Evolutionary conservation across 2,329 filamentous ascomycete species (phyloP), one percentile per base, ranked within the genome.

Genomic region (Lomentospora prolificans): DNA sequence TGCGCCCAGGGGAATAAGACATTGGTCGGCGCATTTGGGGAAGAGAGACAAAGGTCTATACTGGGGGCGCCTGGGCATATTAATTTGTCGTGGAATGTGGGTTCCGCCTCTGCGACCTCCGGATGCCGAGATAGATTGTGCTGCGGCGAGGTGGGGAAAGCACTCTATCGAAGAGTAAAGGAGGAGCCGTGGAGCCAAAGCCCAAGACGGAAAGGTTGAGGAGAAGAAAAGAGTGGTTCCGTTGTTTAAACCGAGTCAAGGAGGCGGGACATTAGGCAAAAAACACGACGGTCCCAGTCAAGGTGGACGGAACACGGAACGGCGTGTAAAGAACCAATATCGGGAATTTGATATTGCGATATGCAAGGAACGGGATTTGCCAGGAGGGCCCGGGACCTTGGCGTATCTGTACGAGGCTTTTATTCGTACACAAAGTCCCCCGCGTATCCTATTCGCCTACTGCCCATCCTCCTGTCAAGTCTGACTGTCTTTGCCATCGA

Each of bases 51-150:
- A n/a, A n/a, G n/a, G n/a, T 2, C 14, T 24, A 31, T 31, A 31
- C 30, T 10, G 24, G 4, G 52, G 30, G 24, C 17, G 36, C 25
- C 33, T 54, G 22, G 8, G 24, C 10, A 54, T 54, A 54, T 54
- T 54, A 54, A 54, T 54, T 46, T 24, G 14, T 36, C 9, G 36
- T 28, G 22, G 33, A 48, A 48, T 48, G 44, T 10, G 44, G 17
- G 14, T 46, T 46, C 41, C 41, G 41, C 30, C 30, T 7, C 12
- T 6, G 12, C 30, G 12, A 33, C 7, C 7, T 33, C 30, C 30
- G 30, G 30, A 33, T 33, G 30, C 30, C 30, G 30, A 33, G 30
- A 12, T 24, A 46, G 41, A 48, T 48, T 48, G 44, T 10, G 6
- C 17, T 25, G 44, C 22, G 22, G 24, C 17, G 22, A 48, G 44